Percentiles rank a stretch among this genome's conserved stretches.
phyloP scores from a whole-genome alignment of 768 basidiomycete species.

The Mycena pura region DNA sequence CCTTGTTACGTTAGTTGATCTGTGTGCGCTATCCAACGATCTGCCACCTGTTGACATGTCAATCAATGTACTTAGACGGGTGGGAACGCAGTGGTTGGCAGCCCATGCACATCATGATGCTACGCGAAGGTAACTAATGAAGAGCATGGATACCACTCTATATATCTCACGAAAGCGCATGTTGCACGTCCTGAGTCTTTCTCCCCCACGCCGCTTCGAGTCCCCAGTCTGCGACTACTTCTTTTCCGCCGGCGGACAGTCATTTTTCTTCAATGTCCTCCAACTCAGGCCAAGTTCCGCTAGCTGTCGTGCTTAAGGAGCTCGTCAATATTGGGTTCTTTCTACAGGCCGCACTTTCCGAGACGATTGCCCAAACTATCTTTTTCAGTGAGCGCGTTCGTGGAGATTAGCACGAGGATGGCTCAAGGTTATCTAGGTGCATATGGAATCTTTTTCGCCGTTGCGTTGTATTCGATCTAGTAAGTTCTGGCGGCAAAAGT shows the following conservation, averaged over 20 bases:
- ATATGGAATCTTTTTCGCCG: conserved; percentile 16
- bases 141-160: conserved; percentile 3
- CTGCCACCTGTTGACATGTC: no score
- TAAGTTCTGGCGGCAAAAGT: conserved; percentile 10
- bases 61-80: no score
- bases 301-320: conserved; percentile 8
- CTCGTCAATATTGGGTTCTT: conserved; percentile 9
- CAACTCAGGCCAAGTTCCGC: conserved; percentile 6
- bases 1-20: no score
- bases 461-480: conserved; percentile 17
- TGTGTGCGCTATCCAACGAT: no score
- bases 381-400: conserved; percentile 12
- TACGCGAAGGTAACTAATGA: no score
- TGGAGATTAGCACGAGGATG: conserved; percentile 1
- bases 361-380: conserved; percentile 11
- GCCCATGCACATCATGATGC: no score
- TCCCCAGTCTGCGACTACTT: conserved; percentile 16
- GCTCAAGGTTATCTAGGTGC: conserved; percentile 9
- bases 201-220: conserved; percentile 6
- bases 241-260: conserved; percentile 13
- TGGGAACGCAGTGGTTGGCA: no score
- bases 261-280: conserved; percentile 9
- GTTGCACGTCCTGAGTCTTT: not conserved
- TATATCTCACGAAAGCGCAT: conserved; percentile 9
- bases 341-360: conserved; percentile 9